Evolutionary conservation across 1,284 basidiomycete species (phyloP).

Genomic region (Schizophyllum amplum): DNA sequence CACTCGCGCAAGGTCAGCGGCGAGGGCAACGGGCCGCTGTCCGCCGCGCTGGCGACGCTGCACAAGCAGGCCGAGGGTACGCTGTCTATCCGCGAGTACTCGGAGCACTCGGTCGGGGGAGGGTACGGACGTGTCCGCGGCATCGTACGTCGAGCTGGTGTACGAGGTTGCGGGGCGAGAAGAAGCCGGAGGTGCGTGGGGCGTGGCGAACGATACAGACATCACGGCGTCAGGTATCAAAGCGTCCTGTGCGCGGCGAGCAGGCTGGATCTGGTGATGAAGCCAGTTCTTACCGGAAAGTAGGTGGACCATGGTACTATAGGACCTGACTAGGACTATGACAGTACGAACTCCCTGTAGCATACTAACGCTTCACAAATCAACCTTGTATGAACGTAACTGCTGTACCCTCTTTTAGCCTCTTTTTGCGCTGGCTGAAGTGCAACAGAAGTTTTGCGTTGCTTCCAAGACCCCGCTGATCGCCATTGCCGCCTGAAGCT

Average conservation of each 20-base stretch:
- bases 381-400: not conserved
- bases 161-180: slow-evolving; percentile 52
- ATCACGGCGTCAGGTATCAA: slow-evolving; percentile 83
- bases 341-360: too few relatives aligned
- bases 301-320: too few relatives aligned
- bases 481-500: too few relatives aligned
- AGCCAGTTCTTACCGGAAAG: slow-evolving; percentile 3
- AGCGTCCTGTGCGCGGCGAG: slow-evolving; percentile 73
- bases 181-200: slow-evolving; percentile 64
- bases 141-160: slow-evolving; percentile 81
- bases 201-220: slow-evolving; percentile 72
- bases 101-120: slow-evolving; percentile 87
- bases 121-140: slow-evolving; percentile 75
- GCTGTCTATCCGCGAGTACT: slow-evolving; percentile 76
- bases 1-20: slow-evolving; percentile 55
- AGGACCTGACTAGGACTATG: too few relatives aligned
- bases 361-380: not conserved
- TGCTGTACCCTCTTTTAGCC: not conserved
- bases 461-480: too few relatives aligned
- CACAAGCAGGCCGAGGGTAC: slow-evolving; percentile 66
- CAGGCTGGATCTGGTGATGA: slow-evolving; percentile 35
- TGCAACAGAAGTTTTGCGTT: too few relatives aligned
- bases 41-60: slow-evolving; percentile 80
- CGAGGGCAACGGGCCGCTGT: slow-evolving; percentile 89
- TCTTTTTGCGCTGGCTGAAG: not conserved